A percentile compares a stretch with the other conserved stretches of the same genome.
These are phyloP conservation scores for Vanrija humicola DNA, from an alignment of 1,284 basidiomycete species.

Conservation along the genomic window DNA sequence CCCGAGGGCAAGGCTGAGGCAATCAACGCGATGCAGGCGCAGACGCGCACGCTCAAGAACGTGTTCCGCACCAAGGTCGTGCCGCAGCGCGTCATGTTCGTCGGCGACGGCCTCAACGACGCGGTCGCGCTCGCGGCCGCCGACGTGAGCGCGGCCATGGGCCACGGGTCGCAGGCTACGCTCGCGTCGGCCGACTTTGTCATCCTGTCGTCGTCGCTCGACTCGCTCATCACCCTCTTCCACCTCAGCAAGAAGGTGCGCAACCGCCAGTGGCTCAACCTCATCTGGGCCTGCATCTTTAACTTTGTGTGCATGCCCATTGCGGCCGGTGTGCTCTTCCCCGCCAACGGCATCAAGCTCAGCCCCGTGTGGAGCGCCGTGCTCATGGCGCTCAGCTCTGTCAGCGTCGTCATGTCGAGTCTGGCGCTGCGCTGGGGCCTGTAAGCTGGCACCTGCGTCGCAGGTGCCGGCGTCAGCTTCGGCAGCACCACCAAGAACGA, in stretches of 20 bases:
- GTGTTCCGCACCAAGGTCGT: slow-evolving; percentile 57
- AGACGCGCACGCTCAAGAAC: background rate
- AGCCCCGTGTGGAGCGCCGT: slow-evolving; percentile 97
- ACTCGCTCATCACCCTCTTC: slow-evolving; percentile 92
- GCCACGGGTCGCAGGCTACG: slow-evolving; percentile 94
- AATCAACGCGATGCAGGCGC: slow-evolving; percentile 8
- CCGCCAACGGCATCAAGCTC: slow-evolving; percentile 75
- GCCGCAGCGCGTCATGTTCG: slow-evolving; percentile 79
- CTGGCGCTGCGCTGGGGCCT: slow-evolving; percentile 81
- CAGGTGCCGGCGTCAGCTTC: too few relatives aligned
- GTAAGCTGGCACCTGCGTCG: slow-evolving; percentile 53
- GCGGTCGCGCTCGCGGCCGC: slow-evolving; percentile 93
- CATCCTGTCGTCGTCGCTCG: slow-evolving; percentile 89
- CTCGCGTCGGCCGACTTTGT: slow-evolving; percentile 97
- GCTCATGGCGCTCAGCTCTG: slow-evolving; percentile 97
- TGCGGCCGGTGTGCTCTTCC: slow-evolving; percentile 94
- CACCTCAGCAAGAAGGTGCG: slow-evolving; percentile 87
- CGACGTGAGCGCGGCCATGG: slow-evolving; percentile 90
- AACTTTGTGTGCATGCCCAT: slow-evolving; percentile 94
- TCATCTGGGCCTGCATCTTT: slow-evolving; percentile 89
- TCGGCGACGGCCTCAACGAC: slow-evolving; percentile 99
- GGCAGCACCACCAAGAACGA: too few relatives aligned
- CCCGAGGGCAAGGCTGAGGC: slow-evolving; percentile 78
- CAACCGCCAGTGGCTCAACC: slow-evolving; percentile 73
- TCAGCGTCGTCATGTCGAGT: slow-evolving; percentile 91